Base-by-base conservation (phyloP, 768 basidiomycete genomes). In the Suillus fuscotomentosus region DNA sequence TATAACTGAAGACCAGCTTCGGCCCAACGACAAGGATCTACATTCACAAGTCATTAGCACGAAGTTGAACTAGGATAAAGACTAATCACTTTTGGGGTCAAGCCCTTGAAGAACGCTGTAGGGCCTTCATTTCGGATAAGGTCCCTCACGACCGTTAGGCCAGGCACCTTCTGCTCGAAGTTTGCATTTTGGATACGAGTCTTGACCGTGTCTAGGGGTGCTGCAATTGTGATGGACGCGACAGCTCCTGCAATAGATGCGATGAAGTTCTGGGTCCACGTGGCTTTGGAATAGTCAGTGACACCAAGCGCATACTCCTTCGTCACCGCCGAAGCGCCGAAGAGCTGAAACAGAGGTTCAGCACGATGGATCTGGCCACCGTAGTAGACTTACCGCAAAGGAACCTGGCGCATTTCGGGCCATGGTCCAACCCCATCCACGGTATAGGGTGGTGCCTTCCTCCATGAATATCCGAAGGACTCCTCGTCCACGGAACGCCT, bases 391-490 rank as follows among this genome's bases (percentile, higher is more conserved):
- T 72, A 97, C 95, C 62, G 97, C 94, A 71, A 99, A 99, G 60
- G 86, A 88, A 13, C 97, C 97, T 0, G 97, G 97, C 1, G 97
- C 97, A 70, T 99, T 99, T 61, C 97, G 87, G 3, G 95, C 97
- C 85, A 97, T 90, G 27, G 97, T 99, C 97, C 97, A 99, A 53
- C 96, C 96, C 94, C 96, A 97, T 36, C 97, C 97, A 67, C 95
- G 89, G 79, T 99, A 99, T 42, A 99, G 85, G 1, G 91, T 86
- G 10, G 91, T 86, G 63, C 95, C 94, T 74, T 99, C 97, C 69
- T 99, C 96, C 73, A 87, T 77, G 76, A 99, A 86, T 70, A 99
- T 94, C 61, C 91, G 90, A 62, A 97, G 67, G 69, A 95, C 84
- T 22, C 95, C 95, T 31, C 97, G 92, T 43, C 95, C 95, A 42